Conservation (phyloP, 2,329 filamentous ascomycete species). For the Epichloe aotearoae region DNA sequence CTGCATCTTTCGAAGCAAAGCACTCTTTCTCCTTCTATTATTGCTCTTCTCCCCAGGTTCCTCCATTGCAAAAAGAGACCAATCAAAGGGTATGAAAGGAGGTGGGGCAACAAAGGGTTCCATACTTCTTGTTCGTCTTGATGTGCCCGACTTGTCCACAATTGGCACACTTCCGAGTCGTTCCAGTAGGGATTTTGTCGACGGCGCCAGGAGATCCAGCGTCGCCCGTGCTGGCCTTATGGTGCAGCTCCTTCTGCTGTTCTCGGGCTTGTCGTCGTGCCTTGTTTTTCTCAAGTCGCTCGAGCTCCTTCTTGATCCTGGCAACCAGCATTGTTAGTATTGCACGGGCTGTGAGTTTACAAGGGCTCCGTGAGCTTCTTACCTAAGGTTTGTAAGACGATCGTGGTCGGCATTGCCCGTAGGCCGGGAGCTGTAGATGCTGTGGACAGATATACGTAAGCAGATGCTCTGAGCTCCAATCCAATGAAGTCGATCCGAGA, state of each 20-base stretch:
- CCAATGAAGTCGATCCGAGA: constrained; percentile 19
- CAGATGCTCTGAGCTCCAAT: constrained; percentile 19
- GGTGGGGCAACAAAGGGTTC: constrained; percentile 16
- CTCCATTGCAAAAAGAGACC: constrained; percentile 14
- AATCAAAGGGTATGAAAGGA: constrained; percentile 19
- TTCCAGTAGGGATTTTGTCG: constrained; percentile 48
- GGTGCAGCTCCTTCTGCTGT: constrained; percentile 62
- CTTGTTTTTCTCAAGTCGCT: constrained; percentile 79
- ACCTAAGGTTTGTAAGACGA: constrained; percentile 32
- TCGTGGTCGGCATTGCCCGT: constrained; percentile 38
- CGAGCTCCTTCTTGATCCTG: constrained; percentile 50
- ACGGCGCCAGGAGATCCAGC: constrained; percentile 35
- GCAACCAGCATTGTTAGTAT: neutral
- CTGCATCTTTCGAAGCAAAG: constrained; percentile 11
- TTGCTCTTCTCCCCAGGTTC: constrained; percentile 6
- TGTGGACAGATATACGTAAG: constrained; percentile 29
- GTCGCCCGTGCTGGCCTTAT: constrained; percentile 29
- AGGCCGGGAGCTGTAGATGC: constrained; percentile 35
- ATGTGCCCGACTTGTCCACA: constrained; percentile 96
- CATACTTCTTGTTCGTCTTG: constrained; percentile 97
- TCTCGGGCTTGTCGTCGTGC: constrained; percentile 83
- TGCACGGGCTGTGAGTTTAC: neutral
- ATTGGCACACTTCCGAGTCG: constrained; percentile 89
- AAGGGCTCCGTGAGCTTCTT: constrained; percentile 6
- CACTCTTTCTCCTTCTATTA: constrained; percentile 8